Percentiles rank a stretch among this genome's conserved stretches.
phyloP scores from a whole-genome alignment of 768 basidiomycete species.

The Chalciporus pseudorubinellus region DNA sequence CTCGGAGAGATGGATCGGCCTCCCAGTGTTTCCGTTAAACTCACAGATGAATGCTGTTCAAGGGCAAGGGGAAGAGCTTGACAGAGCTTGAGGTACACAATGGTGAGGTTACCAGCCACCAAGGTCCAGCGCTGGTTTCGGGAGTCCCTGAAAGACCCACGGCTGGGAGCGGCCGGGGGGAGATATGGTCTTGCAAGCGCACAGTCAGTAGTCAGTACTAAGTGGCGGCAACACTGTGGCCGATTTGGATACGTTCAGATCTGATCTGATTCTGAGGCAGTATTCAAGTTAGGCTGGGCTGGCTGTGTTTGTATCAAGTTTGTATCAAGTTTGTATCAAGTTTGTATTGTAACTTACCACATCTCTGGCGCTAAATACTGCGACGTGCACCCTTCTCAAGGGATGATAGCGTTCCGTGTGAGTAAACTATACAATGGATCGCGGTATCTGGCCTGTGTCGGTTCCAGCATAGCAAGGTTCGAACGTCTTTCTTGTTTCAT shows the following conservation, averaged over 20 bases:
- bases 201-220: too few relatives aligned
- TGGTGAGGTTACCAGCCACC: neutral
- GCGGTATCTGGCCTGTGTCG: slow-evolving; percentile 26
- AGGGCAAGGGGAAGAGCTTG: neutral
- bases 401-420: slow-evolving; percentile 15
- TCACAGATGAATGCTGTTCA: neutral
- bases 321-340: too few relatives aligned
- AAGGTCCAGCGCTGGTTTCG: neutral
- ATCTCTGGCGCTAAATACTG: slow-evolving; percentile 8
- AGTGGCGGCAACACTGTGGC: too few relatives aligned
- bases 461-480: slow-evolving; percentile 25
- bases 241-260: too few relatives aligned
- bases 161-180: too few relatives aligned
- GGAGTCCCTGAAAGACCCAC: too few relatives aligned
- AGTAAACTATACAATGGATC: slow-evolving; percentile 15
- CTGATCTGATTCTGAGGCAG: too few relatives aligned
- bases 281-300: too few relatives aligned
- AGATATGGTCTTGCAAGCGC: too few relatives aligned
- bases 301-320: slow-evolving; percentile 22
- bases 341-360: neutral
- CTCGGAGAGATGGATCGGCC: too few relatives aligned
- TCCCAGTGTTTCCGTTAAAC: too few relatives aligned
- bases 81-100: too few relatives aligned
- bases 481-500: slow-evolving; percentile 21
- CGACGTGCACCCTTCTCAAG: slow-evolving; percentile 17